Base-by-base conservation (phyloP, 179 eudicot genomes). In the Beta lomatogona region DNA sequence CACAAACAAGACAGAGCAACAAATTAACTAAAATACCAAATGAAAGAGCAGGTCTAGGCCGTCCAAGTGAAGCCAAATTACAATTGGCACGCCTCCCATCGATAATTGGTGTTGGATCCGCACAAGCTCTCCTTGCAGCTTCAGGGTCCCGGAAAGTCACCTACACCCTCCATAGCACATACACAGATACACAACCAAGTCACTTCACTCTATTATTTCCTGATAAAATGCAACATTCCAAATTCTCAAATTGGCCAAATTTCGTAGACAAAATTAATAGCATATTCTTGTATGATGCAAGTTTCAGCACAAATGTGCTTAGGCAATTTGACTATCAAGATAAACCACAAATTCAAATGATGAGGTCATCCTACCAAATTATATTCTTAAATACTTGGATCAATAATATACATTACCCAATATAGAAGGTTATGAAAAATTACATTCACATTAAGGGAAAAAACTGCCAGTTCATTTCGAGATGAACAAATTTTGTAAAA, bases 61-160 rank as follows among this genome's bases (percentile, higher is more conserved):
- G 90, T 71, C 99, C 99, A 41, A 91, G 84, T 18, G 98, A 94
- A 73, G 99, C 99, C 77, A 96, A 88, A 75, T 96, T 96, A 85
- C 98, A 96, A 78, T 96, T 96, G 4, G 99, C 98, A 81, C 93
- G 89, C 74, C 99, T 87, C 3, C 98, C 97, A 85, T 94, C 99
- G 69, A 96, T 96, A 59, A 96, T 86, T 0, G 99, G 99, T 60
- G 94, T 85, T 6, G 99, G 93, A 76, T 96, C 97, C 19, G 83
- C 89, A 80, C 98, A 96, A 61, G 99, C 94, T 86, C 96, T 87
- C 80, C 90, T 91, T 0, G 99, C 99, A n/a, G 98, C 91, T 73
- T 96, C 98, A 4, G 97, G 89, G 71, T 90, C 93, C 77, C 93
- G 97, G 78, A 92, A 92, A 83, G 97, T 92, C 65, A 96, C 98